Conservation (phyloP, 441 rosid genomes). For the Raphanus hybrid region DNA sequence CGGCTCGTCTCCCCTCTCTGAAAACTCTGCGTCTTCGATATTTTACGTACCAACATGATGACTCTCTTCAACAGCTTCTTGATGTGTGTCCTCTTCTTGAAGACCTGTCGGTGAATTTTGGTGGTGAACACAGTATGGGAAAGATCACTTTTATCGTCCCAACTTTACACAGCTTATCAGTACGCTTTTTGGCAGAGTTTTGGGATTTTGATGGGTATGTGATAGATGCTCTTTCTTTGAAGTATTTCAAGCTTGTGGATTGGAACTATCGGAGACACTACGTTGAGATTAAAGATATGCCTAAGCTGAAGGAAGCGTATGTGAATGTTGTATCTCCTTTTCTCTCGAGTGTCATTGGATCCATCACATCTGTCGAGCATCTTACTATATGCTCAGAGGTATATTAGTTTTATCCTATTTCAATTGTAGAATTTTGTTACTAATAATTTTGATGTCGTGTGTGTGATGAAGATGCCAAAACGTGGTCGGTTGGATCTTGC, state of each 20-base stretch:
- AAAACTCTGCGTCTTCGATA: not conserved
- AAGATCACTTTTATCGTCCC: not conserved
- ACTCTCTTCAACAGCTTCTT: not conserved
- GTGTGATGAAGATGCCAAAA: not conserved
- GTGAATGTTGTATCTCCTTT: not conserved
- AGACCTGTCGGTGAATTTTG: not conserved
- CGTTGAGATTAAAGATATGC: not conserved
- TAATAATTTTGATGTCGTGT: not conserved
- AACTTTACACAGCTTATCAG: not conserved
- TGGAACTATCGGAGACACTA: not conserved
- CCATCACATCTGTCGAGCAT: not conserved
- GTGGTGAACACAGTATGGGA: not conserved
- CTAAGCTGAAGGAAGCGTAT: not conserved
- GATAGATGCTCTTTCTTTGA: not conserved
- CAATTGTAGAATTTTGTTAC: not conserved
- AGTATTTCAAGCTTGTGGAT: not conserved
- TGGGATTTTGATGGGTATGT: not conserved
- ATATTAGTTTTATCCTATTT: not conserved
- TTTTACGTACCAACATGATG: not conserved
- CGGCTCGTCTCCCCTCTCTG: too few relatives aligned
- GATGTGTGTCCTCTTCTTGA: not conserved
- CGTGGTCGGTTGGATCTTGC: not conserved
- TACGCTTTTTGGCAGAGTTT: too few relatives aligned
- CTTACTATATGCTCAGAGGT: not conserved
- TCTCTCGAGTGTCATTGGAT: not conserved